Base-by-base conservation (phyloP, 495 filamentous ascomycete genomes). In the Hyaloscypha hepaticicola region DNA sequence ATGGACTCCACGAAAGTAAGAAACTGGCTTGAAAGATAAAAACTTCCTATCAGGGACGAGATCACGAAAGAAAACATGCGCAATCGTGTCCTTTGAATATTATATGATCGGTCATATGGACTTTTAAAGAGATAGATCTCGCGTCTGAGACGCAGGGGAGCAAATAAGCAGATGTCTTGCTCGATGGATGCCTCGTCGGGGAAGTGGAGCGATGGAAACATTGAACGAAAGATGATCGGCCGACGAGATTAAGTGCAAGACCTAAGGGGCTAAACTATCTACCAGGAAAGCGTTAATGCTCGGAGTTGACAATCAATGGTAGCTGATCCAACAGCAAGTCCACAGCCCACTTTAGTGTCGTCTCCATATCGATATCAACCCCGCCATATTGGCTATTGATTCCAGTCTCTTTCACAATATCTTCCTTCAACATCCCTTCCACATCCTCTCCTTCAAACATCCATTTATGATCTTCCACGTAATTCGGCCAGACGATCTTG, bases 401-500 rank as follows among this genome's bases (percentile, higher is more conserved):
- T 3, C 77, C 76, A 69, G 80, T 75, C 58, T 72, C 66, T 60
- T 67, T 60, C 27, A 85, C 58, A 5, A 82, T 74, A 3, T 72
- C 74, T n/a, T 69, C 68, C 52, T 83, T 77, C 29, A 85, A 41
- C 56, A 70, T 65, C 3, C 80, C 83, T 53, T 88, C 81, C 0
- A 88, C 87, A 73, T 90, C 81, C 3, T 83, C 85, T 24, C 77
- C 77, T 63, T 87, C 68, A 74, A 97, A 90, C 68, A 97, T 75
- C 78, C 87, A 92, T 61, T 77, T 74, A 78, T 98, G 92, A 73
- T 89, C 83, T 68, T 80, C 78, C 24, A 89, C 90, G 74, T 96
- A 98, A 65, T 92, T 90, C 28, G 93, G 93, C 95, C 95, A 99
- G 3, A 99, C 95, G 61, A 99, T 83, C 76, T 89, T 83, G 69